Evolutionary conservation across 176 grass and related monocot genomes (phyloP).

Genomic region (Echinochloa phyllopogon): DNA sequence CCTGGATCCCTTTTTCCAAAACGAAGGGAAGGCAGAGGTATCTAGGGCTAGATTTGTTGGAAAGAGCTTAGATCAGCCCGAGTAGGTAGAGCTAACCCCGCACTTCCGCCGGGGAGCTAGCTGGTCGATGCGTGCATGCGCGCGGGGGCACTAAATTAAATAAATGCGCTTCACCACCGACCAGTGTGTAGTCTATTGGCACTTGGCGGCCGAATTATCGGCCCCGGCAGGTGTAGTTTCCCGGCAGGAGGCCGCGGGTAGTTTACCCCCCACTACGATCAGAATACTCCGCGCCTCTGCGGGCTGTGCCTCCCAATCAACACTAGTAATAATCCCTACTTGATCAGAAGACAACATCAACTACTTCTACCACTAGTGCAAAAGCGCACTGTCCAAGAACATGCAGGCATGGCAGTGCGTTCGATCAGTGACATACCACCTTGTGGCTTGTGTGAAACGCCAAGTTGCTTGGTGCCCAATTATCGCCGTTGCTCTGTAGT

Average conservation of each 20-base stretch:
- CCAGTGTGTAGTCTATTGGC: constrained; percentile 16
- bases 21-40: constrained; percentile 37
- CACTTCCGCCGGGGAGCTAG: constrained; percentile 29
- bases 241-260: constrained; percentile 48
- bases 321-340: neutral
- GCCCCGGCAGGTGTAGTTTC: constrained; percentile 45
- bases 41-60: constrained; percentile 49
- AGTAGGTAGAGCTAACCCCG: constrained; percentile 61
- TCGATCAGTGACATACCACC: neutral
- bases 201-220: neutral
- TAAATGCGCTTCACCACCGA: constrained; percentile 35
- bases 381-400: constrained; percentile 7
- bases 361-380: neutral
- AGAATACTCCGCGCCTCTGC: constrained; percentile 6
- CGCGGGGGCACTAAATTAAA: constrained; percentile 44
- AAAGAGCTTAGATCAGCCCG: constrained; percentile 41
- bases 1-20: constrained; percentile 6
- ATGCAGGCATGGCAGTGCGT: constrained; percentile 12
- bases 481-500: neutral
- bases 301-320: neutral
- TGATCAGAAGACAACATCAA: neutral
- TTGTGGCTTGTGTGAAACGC: constrained; percentile 3
- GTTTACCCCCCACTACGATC: constrained; percentile 19
- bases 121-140: constrained; percentile 13
- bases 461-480: constrained; percentile 18